Evolutionary conservation across 2,329 filamentous ascomycete genomes (phyloP).

Genomic region (Sclerotinia borealis): DNA sequence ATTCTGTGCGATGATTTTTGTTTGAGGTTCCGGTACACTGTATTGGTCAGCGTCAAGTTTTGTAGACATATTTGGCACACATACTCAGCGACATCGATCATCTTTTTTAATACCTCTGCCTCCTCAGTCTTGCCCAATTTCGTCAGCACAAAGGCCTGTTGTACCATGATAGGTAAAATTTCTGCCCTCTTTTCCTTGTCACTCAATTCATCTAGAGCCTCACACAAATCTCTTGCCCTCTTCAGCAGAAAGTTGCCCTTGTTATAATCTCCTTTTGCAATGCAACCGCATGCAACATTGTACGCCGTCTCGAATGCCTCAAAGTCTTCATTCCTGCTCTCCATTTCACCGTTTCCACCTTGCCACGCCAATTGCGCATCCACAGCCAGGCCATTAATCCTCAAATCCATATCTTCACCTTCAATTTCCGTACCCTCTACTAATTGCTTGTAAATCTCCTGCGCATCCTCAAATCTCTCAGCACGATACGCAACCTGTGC

Average conservation of each 20-base stretch:
- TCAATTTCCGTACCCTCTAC: conserved; percentile 39
- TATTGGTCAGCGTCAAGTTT: conserved; percentile 28
- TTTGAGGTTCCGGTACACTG: conserved; percentile 62
- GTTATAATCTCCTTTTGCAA: conserved; percentile 61
- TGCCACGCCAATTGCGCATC: conserved; percentile 69
- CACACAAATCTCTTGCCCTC: conserved; percentile 64
- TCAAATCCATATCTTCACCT: conserved; percentile 67
- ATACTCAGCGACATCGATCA: conserved; percentile 57
- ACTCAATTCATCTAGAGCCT: conserved; percentile 64
- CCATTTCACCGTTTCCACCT: conserved; percentile 36
- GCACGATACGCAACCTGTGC: conserved; percentile 68
- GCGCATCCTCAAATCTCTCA: conserved; percentile 65
- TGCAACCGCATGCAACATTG: conserved; percentile 68
- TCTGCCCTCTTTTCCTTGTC: conserved; percentile 71
- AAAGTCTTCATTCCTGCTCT: conserved; percentile 46
- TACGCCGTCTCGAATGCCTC: conserved; percentile 78
- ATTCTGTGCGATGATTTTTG: conserved; percentile 59
- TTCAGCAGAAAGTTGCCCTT: conserved; percentile 62
- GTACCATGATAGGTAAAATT: conserved; percentile 67
- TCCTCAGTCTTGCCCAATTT: conserved; percentile 61
- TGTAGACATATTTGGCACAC: conserved; percentile 29
- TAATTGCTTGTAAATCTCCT: conserved; percentile 56
- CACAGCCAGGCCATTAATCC: conserved; percentile 68
- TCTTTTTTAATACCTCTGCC: conserved; percentile 55
- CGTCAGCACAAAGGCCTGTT: conserved; percentile 67